Conservation (phyloP, 768 basidiomycete genomes). For the Termitomyces sp. region DNA sequence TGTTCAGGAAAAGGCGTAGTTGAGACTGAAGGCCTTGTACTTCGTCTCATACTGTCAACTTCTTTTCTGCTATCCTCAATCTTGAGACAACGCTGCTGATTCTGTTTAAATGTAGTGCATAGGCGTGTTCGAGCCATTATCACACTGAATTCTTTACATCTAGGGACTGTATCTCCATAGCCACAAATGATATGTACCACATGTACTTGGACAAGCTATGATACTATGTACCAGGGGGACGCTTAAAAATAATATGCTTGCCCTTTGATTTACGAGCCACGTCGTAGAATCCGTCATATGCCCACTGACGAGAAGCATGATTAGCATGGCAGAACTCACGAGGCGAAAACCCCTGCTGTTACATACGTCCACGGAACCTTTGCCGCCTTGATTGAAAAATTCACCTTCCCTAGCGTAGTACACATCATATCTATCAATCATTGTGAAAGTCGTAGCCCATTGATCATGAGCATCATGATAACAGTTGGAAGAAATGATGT, state of each 20-base stretch:
- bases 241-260: neutral
- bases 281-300: neutral
- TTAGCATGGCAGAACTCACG: neutral
- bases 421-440: neutral
- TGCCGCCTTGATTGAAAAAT: neutral
- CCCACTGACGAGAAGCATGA: neutral
- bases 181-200: neutral
- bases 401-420: neutral
- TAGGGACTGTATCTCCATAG: neutral
- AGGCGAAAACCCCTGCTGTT: neutral
- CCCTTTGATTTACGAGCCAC: neutral
- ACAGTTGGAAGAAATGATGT: neutral
- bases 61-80: neutral
- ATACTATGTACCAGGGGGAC: neutral
- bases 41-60: neutral
- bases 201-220: neutral
- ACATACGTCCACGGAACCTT: neutral
- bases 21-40: neutral
- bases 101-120: neutral
- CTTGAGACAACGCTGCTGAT: neutral
- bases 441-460: neutral
- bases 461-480: neutral
- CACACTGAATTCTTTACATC: no score
- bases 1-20: conserved; percentile 25
- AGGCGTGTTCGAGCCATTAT: no score